Conservation (phyloP, 129 eudicot genomes). For the Scalesia atractyloides region DNA sequence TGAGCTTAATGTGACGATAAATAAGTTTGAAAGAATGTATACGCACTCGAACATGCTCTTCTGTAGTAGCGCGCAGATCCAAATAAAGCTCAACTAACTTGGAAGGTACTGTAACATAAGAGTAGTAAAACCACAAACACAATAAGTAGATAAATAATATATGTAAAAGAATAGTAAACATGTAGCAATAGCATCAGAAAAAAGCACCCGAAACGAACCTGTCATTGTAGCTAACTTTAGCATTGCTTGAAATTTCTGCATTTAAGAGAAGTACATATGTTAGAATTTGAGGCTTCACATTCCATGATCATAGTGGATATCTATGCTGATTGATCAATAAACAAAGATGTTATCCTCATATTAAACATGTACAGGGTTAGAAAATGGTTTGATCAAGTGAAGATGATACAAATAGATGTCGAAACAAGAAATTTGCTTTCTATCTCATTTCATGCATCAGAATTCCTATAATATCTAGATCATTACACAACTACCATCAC, state of each 20-base stretch:
- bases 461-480: not conserved
- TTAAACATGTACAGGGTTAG: not conserved
- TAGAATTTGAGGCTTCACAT: conserved; percentile 19
- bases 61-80: conserved; percentile 71
- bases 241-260: conserved; percentile 81
- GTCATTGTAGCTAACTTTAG: conserved; percentile 61
- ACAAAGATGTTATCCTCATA: not conserved
- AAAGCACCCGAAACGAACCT: conserved; percentile 43
- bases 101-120: conserved; percentile 62
- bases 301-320: conserved; percentile 12
- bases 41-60: conserved; percentile 78
- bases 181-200: not conserved
- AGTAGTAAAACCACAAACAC: conserved; percentile 14
- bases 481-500: conserved; percentile 5
- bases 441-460: not conserved
- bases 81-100: conserved; percentile 70
- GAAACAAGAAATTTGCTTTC: not conserved
- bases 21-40: conserved; percentile 5
- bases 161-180: conserved; percentile 3
- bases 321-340: conserved; percentile 14
- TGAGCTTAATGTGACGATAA: not conserved
- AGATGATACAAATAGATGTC: conserved; percentile 7
- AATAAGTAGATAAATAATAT: conserved; percentile 5
- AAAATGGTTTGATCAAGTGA: conserved; percentile 14
- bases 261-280: conserved; percentile 26